Conservation (phyloP, 2,329 filamentous ascomycete genomes). For the Talaromyces amestolkiae region DNA sequence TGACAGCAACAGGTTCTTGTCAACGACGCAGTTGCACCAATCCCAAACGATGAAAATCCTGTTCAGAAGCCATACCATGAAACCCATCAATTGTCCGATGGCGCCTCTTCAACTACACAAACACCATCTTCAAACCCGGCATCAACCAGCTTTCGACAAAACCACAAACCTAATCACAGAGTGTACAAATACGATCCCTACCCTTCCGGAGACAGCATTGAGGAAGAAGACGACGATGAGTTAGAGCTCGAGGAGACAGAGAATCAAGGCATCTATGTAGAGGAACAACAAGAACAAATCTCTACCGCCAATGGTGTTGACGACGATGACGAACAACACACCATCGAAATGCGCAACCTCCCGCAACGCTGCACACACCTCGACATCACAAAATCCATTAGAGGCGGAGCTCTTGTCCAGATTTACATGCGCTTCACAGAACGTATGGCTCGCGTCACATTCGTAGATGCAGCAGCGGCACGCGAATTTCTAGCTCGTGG, state of each 20-base stretch:
- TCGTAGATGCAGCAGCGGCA: constrained; percentile 64
- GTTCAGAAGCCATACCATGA: not conserved
- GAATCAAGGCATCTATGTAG: constrained; percentile 22
- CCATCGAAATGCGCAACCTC: constrained; percentile 61
- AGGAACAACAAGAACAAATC: constrained; percentile 23
- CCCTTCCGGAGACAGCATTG: constrained; percentile 17
- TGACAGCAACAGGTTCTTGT: not conserved
- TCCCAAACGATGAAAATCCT: not conserved
- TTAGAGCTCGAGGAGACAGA: constrained; percentile 27
- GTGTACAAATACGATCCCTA: not conserved
- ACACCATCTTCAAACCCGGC: not conserved
- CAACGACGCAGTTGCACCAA: not conserved
- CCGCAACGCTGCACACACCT: constrained; percentile 61
- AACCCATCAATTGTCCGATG: not conserved
- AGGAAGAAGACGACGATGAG: constrained; percentile 25
- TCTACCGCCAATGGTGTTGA: constrained; percentile 23
- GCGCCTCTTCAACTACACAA: not conserved
- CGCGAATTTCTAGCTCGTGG: constrained; percentile 63
- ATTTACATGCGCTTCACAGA: constrained; percentile 62
- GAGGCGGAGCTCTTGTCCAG: constrained; percentile 69
- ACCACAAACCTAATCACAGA: not conserved
- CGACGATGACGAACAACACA: constrained; percentile 29
- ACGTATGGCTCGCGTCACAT: constrained; percentile 64
- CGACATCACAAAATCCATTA: constrained; percentile 64
- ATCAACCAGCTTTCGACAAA: not conserved